Percentiles rank a stretch among this genome's conserved stretches.
Evolutionary conservation across 164 flowering plant genomes (phyloP).

Genomic region (Liquidambar formosana): DNA sequence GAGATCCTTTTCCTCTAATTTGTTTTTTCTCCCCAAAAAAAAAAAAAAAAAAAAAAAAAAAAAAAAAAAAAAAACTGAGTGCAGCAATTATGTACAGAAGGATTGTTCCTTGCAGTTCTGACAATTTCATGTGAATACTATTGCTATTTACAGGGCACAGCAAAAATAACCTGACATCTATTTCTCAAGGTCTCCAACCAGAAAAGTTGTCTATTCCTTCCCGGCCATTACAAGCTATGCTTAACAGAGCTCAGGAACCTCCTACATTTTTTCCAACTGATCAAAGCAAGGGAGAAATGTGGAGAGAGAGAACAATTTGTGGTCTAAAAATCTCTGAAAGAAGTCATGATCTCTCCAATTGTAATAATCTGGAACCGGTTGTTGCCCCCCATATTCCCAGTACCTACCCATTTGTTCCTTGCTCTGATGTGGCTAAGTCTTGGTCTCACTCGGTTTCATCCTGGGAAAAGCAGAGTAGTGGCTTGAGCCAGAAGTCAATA

Average conservation of each 20-base stretch:
- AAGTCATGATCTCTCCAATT: constrained; percentile 21
- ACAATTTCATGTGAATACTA: constrained; percentile 1
- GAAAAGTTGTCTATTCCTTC: constrained; percentile 34
- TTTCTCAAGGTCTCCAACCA: constrained; percentile 26
- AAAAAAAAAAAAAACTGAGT: background rate
- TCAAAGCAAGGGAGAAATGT: constrained; percentile 29
- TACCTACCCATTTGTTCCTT: constrained; percentile 15
- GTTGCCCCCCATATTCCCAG: constrained; percentile 22
- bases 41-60: background rate
- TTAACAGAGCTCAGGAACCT: constrained; percentile 30
- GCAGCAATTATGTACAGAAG: too few species aligned
- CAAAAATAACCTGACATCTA: constrained; percentile 24
- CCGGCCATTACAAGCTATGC: constrained; percentile 22
- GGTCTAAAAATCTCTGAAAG: constrained; percentile 28
- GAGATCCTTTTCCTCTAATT: background rate
- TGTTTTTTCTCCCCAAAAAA: too few species aligned
- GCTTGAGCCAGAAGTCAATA: constrained; percentile 29
- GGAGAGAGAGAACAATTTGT: constrained; percentile 23
- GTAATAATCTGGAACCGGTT: constrained; percentile 20
- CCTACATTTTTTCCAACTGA: constrained; percentile 19
- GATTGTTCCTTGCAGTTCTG: background rate
- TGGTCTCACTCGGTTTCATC: constrained; percentile 31
- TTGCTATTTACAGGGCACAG: constrained; percentile 33
- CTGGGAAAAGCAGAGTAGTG: constrained; percentile 32
- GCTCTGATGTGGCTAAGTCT: constrained; percentile 29